phyloP scores from a whole-genome alignment of 208 protist species.

The Crithidia acanthocephali region DNA sequence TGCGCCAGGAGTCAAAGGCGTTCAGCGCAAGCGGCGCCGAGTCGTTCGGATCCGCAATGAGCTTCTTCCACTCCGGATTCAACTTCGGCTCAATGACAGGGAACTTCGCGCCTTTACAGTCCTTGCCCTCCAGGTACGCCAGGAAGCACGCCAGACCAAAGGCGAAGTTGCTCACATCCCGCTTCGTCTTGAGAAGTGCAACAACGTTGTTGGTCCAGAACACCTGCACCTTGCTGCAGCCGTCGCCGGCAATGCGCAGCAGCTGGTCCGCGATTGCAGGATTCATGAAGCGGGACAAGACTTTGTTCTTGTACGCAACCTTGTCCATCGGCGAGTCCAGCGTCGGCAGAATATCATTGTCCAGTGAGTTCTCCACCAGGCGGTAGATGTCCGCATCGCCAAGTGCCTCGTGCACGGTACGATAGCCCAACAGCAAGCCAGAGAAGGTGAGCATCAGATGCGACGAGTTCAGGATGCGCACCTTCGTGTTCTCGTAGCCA shows the following conservation, averaged over 20 bases:
- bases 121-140: conserved; percentile 39
- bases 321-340: conserved; percentile 43
- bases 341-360: conserved; percentile 36
- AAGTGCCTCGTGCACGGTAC: conserved; percentile 41
- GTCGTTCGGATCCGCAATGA: conserved; percentile 23
- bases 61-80: conserved; percentile 23
- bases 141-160: conserved; percentile 38
- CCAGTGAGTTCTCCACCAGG: conserved; percentile 29
- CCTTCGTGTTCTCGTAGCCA: conserved; percentile 46
- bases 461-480: conserved; percentile 51
- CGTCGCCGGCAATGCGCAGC: conserved; percentile 43
- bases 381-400: conserved; percentile 33
- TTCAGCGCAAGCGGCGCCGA: conserved; percentile 29
- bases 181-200: conserved; percentile 14
- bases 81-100: conserved; percentile 42
- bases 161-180: conserved; percentile 38
- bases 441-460: conserved; percentile 45
- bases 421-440: conserved; percentile 41
- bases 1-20: conserved; percentile 44
- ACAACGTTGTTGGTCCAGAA: conserved; percentile 48
- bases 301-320: conserved; percentile 39
- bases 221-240: conserved; percentile 48
- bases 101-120: conserved; percentile 30
- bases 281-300: conserved; percentile 41
- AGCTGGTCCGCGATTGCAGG: conserved; percentile 44